Base-by-base conservation (phyloP, 2,329 filamentous ascomycete species). In the Microsporum audouinii region DNA sequence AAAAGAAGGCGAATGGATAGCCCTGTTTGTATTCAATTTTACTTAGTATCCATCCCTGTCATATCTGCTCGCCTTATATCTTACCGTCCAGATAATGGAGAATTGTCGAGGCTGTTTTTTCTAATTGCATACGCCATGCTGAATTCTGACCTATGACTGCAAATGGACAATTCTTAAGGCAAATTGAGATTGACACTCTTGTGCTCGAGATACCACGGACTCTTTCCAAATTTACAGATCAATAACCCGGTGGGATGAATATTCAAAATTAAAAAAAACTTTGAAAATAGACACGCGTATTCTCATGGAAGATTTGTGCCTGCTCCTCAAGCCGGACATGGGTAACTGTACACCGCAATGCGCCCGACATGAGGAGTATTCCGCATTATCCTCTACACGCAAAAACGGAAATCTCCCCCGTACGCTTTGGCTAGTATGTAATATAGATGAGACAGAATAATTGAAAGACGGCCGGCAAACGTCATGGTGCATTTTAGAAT, bases 401-500 rank as follows among this genome's bases (percentile, higher is more conserved):
- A 47, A 27, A 43, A 47, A 29, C 8, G 43, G 17, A 47, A 47
- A 10, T 2, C 17, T 47, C 27, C 23, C 10, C 43, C 17, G 10
- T 47, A 47, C 43, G 23, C 23, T 27, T 10, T 27, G 23, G 43
- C 23, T 10, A 12, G 7, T 47, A 29, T 29, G 23, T 3, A 47
- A 47, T 47, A 47, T n/a, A 2, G 49, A n/a, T 17, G 14, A 4
- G 5, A 31, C 14, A 29, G 27, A n/a, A 8, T 29, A 33, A 33
- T 31, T 31, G 5, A 14, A 34, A 33, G 39, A 17, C 0, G 49
- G 6, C 49, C 27, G 12, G 8, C 12, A 33, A 53, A 53, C 49
- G 49, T 53, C 49, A 53, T 34, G 31, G 49, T 53, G 49, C 49
- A 3, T 53, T 53, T 53, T 53, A 53, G 5, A 53, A 53, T 53